phyloP scores from a whole-genome alignment of 148 eudicot species.

The Diospyros kaki region DNA sequence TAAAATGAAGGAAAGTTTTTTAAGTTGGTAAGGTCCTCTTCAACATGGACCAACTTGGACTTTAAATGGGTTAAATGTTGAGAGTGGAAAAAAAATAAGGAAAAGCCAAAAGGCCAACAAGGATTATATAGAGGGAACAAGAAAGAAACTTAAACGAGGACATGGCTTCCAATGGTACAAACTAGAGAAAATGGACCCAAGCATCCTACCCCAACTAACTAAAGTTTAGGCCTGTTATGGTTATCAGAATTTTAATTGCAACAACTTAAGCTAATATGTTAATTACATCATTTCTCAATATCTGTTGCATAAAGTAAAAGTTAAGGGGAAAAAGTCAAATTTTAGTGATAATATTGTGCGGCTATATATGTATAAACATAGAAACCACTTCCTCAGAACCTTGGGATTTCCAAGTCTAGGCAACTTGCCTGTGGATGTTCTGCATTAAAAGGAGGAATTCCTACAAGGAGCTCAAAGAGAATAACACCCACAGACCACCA shows the following conservation, averaged over 20 bases:
- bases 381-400: neutral
- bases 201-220: neutral
- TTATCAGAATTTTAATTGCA: neutral
- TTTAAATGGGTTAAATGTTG: neutral
- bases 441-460: conserved; percentile 97
- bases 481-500: conserved; percentile 99
- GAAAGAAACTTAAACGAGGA: neutral
- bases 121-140: neutral
- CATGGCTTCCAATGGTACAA: neutral
- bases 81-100: neutral
- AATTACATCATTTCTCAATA: neutral
- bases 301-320: conserved; percentile 1
- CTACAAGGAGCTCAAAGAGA: conserved; percentile 92
- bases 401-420: conserved; percentile 1
- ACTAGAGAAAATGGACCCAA: neutral
- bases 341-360: neutral
- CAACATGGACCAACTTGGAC: neutral
- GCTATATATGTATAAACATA: neutral
- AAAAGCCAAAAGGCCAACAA: neutral
- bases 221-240: neutral
- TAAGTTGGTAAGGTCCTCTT: too few species aligned
- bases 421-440: conserved; percentile 79
- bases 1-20: too few species aligned
- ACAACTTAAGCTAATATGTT: neutral
- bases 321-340: neutral